A percentile compares a stretch with the other conserved stretches of the same genome.
phyloP scores from a whole-genome alignment of 306 rosid genomes.

The Fragaria ananassa region DNA sequence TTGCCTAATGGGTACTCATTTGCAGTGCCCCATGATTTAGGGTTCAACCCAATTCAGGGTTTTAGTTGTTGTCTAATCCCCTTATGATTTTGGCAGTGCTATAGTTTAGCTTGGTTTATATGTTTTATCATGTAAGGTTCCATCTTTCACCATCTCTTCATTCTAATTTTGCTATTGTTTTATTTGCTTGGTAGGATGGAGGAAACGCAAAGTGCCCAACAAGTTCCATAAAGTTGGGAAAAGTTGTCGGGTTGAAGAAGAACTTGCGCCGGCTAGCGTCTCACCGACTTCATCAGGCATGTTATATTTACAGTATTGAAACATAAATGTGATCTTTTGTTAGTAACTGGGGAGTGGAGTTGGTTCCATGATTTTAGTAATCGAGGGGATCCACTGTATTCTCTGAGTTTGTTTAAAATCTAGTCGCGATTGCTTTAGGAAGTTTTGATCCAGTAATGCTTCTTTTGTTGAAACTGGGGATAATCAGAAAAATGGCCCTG shows the following conservation, averaged over 20 bases:
- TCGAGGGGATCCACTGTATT: background rate
- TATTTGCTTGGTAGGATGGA: constrained; percentile 10
- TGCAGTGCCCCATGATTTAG: background rate
- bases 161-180: background rate
- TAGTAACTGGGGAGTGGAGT: background rate
- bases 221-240: constrained; percentile 12
- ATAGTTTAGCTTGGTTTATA: background rate
- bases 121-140: background rate
- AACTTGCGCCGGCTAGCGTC: constrained; percentile 10
- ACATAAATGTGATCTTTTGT: background rate
- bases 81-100: background rate
- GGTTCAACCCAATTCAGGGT: background rate
- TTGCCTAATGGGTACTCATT: background rate
- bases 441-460: background rate
- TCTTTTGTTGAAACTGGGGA: background rate
- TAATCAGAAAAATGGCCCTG: background rate
- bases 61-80: background rate
- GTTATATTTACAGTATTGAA: background rate
- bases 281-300: constrained; percentile 33
- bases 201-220: constrained; percentile 23
- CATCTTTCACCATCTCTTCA: background rate
- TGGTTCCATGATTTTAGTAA: background rate
- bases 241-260: constrained; percentile 20
- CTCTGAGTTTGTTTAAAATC: background rate
- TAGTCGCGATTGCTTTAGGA: background rate